Evolutionary conservation across 768 basidiomycete species (phyloP).

Genomic region (Ramaria sp.): DNA sequence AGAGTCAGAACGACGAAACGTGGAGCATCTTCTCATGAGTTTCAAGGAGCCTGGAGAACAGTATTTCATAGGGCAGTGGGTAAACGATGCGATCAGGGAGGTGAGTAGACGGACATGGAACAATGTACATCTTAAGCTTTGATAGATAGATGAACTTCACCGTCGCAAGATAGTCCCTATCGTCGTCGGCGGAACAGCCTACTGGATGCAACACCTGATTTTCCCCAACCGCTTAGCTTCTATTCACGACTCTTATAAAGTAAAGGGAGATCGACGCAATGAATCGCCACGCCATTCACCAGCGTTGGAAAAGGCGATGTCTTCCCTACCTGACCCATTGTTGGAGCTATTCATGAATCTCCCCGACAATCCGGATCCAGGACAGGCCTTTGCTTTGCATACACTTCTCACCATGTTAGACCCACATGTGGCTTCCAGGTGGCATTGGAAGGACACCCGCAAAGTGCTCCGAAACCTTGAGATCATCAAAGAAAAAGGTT

Average conservation of each 20-base stretch:
- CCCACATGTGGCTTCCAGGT: constrained; percentile 59
- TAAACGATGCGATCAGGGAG: constrained; percentile 63
- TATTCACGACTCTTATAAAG: constrained; percentile 14
- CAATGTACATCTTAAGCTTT: neutral
- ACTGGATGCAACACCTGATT: constrained; percentile 94
- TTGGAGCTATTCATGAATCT: constrained; percentile 41
- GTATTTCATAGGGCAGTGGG: constrained; percentile 82
- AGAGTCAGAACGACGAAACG: constrained; percentile 56
- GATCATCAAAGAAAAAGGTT: constrained; percentile 63
- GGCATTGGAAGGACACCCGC: constrained; percentile 94
- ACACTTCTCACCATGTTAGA: constrained; percentile 60
- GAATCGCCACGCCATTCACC: constrained; percentile 19
- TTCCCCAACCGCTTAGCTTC: constrained; percentile 66
- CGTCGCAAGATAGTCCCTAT: constrained; percentile 60
- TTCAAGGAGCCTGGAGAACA: constrained; percentile 82
- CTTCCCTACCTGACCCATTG: constrained; percentile 35
- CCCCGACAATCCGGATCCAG: constrained; percentile 47
- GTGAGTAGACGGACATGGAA: constrained; percentile 34
- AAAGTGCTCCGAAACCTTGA: constrained; percentile 77
- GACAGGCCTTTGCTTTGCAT: constrained; percentile 53
- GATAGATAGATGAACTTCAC: constrained; percentile 69
- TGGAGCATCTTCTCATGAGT: constrained; percentile 85
- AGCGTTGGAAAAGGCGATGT: constrained; percentile 30
- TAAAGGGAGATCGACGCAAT: neutral
- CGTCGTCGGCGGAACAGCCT: constrained; percentile 90